Conservation (phyloP, 257 asterid genomes). For the Pogostemon cablin region DNA sequence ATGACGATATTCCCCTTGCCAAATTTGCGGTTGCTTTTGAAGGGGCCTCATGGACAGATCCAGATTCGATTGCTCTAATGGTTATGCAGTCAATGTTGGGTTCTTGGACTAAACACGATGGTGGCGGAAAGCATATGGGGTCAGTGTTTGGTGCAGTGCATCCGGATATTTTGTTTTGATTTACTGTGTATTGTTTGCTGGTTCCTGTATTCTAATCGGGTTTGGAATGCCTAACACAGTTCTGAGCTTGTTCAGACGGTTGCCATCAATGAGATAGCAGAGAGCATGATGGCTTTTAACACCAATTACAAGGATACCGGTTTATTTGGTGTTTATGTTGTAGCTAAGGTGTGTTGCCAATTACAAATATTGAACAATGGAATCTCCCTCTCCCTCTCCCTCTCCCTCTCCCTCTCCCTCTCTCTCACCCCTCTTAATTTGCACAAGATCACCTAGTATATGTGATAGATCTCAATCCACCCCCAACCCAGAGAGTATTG, state of each 20-base stretch:
- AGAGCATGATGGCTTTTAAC: constrained; percentile 90
- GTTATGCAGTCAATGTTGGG: constrained; percentile 87
- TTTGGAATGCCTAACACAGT: constrained; percentile 44
- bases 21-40: constrained; percentile 89
- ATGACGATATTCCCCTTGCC: constrained; percentile 77
- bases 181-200: neutral
- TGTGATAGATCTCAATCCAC: neutral
- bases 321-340: constrained; percentile 83
- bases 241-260: constrained; percentile 73
- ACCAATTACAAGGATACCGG: constrained; percentile 93
- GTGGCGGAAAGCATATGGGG: constrained; percentile 94
- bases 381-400: neutral
- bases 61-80: constrained; percentile 78
- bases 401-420: neutral
- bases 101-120: constrained; percentile 72
- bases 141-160: constrained; percentile 35
- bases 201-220: constrained; percentile 25
- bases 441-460: neutral
- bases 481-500: neutral
- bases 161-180: neutral
- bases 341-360: constrained; percentile 65
- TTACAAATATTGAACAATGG: neutral
- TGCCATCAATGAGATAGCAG: constrained; percentile 78
- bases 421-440: neutral
- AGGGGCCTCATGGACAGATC: constrained; percentile 96